These are phyloP conservation scores for Cladorrhinum samala DNA, from an alignment of 495 filamentous ascomycete species.

Conservation along the genomic window DNA sequence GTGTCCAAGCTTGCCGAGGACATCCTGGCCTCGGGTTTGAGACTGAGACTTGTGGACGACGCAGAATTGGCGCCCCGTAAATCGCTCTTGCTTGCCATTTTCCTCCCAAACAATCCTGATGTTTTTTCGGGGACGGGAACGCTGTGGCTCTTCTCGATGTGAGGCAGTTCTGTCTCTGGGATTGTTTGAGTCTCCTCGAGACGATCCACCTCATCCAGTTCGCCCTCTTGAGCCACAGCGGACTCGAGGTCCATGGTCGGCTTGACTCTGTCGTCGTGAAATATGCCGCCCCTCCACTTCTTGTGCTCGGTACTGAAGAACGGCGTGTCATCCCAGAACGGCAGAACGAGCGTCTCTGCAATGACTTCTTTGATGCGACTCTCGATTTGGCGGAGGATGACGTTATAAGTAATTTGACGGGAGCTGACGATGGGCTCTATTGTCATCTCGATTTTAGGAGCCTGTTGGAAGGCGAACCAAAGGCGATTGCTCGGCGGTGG, in stretches of 20 bases:
- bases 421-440: slow-evolving; percentile 94
- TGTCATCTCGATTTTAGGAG: slow-evolving; percentile 85
- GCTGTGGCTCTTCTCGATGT: slow-evolving; percentile 58
- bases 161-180: slow-evolving; percentile 34
- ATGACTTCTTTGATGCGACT: slow-evolving; percentile 89
- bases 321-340: slow-evolving; percentile 91
- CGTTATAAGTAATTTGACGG: slow-evolving; percentile 86
- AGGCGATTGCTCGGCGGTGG: slow-evolving; percentile 90
- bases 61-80: slow-evolving; percentile 20
- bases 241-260: slow-evolving; percentile 35
- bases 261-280: slow-evolving; percentile 48
- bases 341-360: slow-evolving; percentile 85
- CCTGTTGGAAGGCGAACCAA: slow-evolving; percentile 89
- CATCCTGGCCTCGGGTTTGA: slow-evolving; percentile 6
- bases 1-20: background rate
- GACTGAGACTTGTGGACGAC: slow-evolving; percentile 37
- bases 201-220: slow-evolving; percentile 43
- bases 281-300: slow-evolving; percentile 83
- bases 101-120: slow-evolving; percentile 36
- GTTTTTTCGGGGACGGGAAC: slow-evolving; percentile 30
- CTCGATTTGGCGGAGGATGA: slow-evolving; percentile 89
- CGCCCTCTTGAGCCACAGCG: slow-evolving; percentile 53
- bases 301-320: slow-evolving; percentile 76
- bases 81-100: slow-evolving; percentile 29
- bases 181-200: slow-evolving; percentile 26